Evolutionary conservation across 257 asterid species (phyloP), one percentile per base, ranked within the genome.

Genomic region (Gardenia jasminoides): DNA sequence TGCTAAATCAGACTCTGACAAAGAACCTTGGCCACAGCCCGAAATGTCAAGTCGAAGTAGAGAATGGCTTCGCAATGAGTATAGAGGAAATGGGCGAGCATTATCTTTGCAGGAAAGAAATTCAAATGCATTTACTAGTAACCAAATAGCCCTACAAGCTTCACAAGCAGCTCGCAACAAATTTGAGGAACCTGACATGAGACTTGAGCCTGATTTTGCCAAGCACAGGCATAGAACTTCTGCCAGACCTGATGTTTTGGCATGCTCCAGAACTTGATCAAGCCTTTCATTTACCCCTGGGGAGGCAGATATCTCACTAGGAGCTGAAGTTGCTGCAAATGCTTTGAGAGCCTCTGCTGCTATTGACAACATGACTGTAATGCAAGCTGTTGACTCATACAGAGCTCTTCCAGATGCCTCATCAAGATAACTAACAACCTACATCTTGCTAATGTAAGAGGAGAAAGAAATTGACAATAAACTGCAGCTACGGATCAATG

Each of bases 141-240:
- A 90, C 98, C 97, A 92, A 84, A 86, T 86, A 62, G 91, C 96
- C 84, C 92, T 84, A 88, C 97, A 96, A 76, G 94, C 94, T 89
- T 96, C 99, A 84, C 93, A 94, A 67, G 97, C 97, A 88, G 97
- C 97, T 85, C 96, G 92, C 86, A 92, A 78, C 86, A 92, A 86
- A 88, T 83, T 86, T 78, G 97, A 91, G 67, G 99, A 92, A 77
- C 97, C 98, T 83, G 97, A 90, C 85, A 90, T 89, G 84, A 90
- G 91, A 85, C 92, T 92, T 79, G 87, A 80, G 78, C 99, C 99
- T 72, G 93, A 96, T 65, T 97, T 87, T 83, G 90, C 97, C 90
- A 96, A 84, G 92, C 97, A 90, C 84, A 86, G 81, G 83, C 90
- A 91, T 86, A 96, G 81, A 78, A 80, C 82, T 80, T 88, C 91